Evolutionary conservation across 805 yeast species (phyloP), one percentile per base, ranked within the genome.

Genomic region (Clavispora vitiphila): DNA sequence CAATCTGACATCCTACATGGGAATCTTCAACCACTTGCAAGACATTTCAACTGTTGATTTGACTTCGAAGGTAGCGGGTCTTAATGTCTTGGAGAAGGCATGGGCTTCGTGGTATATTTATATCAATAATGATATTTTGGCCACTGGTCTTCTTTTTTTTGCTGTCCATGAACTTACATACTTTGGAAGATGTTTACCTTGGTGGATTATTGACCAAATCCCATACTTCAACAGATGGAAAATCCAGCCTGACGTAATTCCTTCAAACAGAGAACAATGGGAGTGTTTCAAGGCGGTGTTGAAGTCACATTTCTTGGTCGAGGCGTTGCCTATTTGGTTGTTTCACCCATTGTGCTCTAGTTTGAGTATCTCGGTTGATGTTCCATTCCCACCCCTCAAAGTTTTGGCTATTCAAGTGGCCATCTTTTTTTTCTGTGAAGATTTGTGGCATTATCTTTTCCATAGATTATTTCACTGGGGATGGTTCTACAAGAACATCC

Each of bases 301-400:
- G 37, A 74, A 68, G 42, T 74, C 78, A 12, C 83, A 77, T 50
- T 73, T 77, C 48, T 50, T 77, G 48, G 81, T 77, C 23, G 83
- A 77, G 56, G 81, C 77, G 1, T 65, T 77, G 41, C 83, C 83
- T 35, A 77, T 77, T 45, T 77, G 83, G 83, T 69, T 77, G 18
- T 77, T 77, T 67, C 83, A 77, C 51, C 83, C 83, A 16, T 50
- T 77, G 50, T 73, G 80, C 51, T 60, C 68, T 46, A 61, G 59
- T 20, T 57, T 77, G 42, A 77, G 77, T 25, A 75, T 77, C 40
- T 61, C 69, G 11, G 71, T 71, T 24, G 61, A 65, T 16, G 79
- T 77, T 20, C 83, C 83, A 11, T 77, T 77, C 63, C 81, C 83
- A 8, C 46, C 69, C 1, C 55, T 63, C 42, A 53, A 55, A 8